These are phyloP conservation scores for Medicago ruthenica DNA, from an alignment of 306 rosid genomes.

Conservation along the genomic window DNA sequence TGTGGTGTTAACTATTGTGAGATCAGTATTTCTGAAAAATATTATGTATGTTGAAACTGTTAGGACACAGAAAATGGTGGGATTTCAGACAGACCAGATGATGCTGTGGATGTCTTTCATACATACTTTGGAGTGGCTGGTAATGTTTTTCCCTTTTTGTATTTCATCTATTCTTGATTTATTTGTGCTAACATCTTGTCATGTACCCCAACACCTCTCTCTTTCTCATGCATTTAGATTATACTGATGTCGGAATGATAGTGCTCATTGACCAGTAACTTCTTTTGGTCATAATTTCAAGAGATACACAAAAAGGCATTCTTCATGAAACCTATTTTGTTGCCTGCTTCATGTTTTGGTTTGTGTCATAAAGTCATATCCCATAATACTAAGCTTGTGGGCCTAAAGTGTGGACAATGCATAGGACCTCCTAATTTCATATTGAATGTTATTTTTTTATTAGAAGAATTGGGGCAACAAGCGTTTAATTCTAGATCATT, in stretches of 20 bases:
- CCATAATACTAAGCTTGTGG: background rate
- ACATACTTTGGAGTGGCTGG: conserved; percentile 92
- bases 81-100: conserved; percentile 94
- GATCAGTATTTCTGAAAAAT: conserved; percentile 42
- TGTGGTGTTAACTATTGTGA: conserved; percentile 12
- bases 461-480: background rate
- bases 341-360: background rate
- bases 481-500: background rate
- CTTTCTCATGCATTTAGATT: conserved; percentile 13
- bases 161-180: conserved; percentile 24
- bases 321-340: background rate
- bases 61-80: conserved; percentile 93
- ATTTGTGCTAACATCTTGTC: conserved; percentile 30
- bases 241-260: background rate
- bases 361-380: background rate
- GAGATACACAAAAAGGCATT: background rate
- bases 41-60: conserved; percentile 34
- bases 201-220: conserved; percentile 19
- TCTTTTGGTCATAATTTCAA: background rate
- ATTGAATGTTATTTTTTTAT: background rate
- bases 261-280: background rate
- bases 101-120: conserved; percentile 88
- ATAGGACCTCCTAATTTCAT: background rate
- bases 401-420: background rate
- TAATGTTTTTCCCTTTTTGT: conserved; percentile 34